Base-by-base conservation (phyloP, 306 rosid species). In the Cyclanthera cordifolia region DNA sequence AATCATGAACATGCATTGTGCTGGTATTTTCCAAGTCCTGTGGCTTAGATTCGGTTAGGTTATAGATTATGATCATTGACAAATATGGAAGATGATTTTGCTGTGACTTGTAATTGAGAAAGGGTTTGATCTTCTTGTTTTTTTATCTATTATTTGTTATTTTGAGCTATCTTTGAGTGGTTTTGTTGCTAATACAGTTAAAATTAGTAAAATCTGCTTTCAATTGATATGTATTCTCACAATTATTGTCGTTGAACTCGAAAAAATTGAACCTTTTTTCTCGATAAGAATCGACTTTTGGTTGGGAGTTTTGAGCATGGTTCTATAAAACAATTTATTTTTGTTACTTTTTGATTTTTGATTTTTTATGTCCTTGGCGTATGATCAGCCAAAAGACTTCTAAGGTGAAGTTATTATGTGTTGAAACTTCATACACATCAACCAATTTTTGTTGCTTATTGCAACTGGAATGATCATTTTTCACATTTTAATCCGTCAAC, bases 401-500 rank as follows among this genome's bases (percentile, higher is more conserved):
- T 43, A 15, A 21, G 70, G 5, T 4, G 0, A 30, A 28, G 48
- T 23, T 4, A 32, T n/a, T 14, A n/a, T 12, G 39, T 51, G 73
- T 70, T 27, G 10, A 13, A 46, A 8, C 14, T 14, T 30, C 30
- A n/a, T 19, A 47, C 5, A 3, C 34, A 19, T 55, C 3, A 67
- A 25, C 15, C 59, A 14, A 21, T 43, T 53, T 30, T 27, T 14
- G 6, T 58, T 41, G 41, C 48, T 48, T 37, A 14, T 17, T 55
- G 72, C 15, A 32, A 48, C 30, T n/a, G 72, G 67, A 14, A 5
- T 23, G 2, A 25, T 51, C 41, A 59, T 39, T 32, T 59, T 46
- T 77, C 25, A 72, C 19, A 17, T 45, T 7, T 48, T 19, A 49
- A 70, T 51, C 74, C 73, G 7, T 69, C 67, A 51, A 60, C 91